Base-by-base conservation (phyloP, 805 yeast species). In the Schwanniomyces yamadae region DNA sequence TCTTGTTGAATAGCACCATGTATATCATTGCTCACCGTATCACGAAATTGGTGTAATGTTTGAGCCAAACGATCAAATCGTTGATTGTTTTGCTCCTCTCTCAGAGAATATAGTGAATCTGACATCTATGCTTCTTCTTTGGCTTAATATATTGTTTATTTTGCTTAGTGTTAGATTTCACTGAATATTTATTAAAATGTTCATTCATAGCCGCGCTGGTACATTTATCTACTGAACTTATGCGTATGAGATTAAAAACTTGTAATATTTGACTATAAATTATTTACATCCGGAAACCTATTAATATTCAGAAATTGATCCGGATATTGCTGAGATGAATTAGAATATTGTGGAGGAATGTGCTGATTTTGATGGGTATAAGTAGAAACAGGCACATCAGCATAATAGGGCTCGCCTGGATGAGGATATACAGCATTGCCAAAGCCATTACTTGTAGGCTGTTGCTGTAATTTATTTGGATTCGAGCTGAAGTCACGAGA, bases 61-160 rank as follows among this genome's bases (percentile, higher is more conserved):
- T 51, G 66, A 0, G 74, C 72, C 21, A 68, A 55, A 38, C 61
- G 66, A 35, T 68, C 72, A 41, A 68, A 67, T 36, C 66, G 42
- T 42, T 65, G 66, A 45, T 67, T 64, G 44, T 68, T 68, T 36
- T 64, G 68, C 26, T 62, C 59, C 44, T 68, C 74, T 44, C 74
- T 51, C 35, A 62, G 65, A 28, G 69, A 52, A 49, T 68, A 68
- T 27, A 66, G 43, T 27, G 52, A 45, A 31, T 58, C 61, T 5
- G 55, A 42, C 61, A 55, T 55, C 20, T 8, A 13, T 14, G 17
- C 19, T n/a, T n/a, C n/a, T n/a, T n/a, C n/a, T n/a, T n/a, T n/a
- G n/a, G n/a, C n/a, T n/a, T n/a, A n/a, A n/a, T n/a, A n/a, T n/a
- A n/a, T n/a, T n/a, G n/a, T n/a, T n/a, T n/a, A n/a, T n/a, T n/a